Evolutionary conservation across 1,284 basidiomycete species (phyloP).

Genomic region (Ceratobasidium sp.): DNA sequence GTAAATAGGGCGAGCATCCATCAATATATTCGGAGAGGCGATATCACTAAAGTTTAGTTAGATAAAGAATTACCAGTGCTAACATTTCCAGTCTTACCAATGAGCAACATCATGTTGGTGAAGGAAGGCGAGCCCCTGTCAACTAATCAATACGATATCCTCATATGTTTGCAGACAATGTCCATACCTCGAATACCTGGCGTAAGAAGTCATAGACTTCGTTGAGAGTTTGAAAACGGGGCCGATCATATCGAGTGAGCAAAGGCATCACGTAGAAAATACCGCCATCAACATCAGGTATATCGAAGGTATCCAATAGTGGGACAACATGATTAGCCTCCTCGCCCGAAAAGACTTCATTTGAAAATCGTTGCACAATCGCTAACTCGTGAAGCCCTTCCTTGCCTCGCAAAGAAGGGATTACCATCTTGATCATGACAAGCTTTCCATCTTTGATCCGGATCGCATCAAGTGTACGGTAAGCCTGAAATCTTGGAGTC

Average conservation of each 20-base stretch:
- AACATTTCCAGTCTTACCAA: background rate
- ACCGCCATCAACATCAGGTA: background rate
- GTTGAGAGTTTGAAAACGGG: background rate
- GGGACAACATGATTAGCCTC: conserved; percentile 16
- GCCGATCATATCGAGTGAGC: conserved; percentile 2
- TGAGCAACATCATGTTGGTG: conserved; percentile 32
- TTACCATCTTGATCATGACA: conserved; percentile 13
- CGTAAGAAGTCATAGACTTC: conserved; percentile 6
- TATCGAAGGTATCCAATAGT: conserved; percentile 19
- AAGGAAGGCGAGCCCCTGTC: conserved; percentile 8
- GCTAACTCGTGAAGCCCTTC: conserved; percentile 4
- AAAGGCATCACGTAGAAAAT: conserved; percentile 13
- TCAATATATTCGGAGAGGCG: conserved; percentile 18
- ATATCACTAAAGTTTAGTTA: background rate
- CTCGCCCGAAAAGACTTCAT: background rate
- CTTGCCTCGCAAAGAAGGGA: background rate
- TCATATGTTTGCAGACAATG: background rate
- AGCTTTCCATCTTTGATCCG: conserved; percentile 10
- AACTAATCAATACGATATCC: background rate
- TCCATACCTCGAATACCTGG: conserved; percentile 32
- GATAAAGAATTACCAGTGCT: background rate
- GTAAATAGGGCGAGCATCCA: conserved; percentile 17
- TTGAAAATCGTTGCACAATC: conserved; percentile 14
- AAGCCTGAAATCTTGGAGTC: background rate
- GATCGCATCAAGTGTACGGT: conserved; percentile 3